Conservation (phyloP, 2,329 filamentous ascomycete genomes). For the Monilinia polystroma region DNA sequence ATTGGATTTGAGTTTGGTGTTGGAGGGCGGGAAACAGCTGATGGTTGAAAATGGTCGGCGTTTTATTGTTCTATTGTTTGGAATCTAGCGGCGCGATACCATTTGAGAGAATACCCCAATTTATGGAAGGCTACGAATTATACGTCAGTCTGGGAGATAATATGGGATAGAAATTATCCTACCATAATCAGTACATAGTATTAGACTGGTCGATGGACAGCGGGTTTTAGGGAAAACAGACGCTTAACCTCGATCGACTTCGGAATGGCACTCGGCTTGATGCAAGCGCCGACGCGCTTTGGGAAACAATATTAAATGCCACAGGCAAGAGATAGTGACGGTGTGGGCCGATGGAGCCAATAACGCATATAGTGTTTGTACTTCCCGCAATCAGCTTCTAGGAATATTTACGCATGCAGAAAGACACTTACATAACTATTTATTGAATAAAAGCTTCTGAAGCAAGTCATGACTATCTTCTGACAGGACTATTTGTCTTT, state of each 20-base stretch:
- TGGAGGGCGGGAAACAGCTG: neutral
- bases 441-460: too few relatives aligned
- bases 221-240: neutral
- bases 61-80: constrained; percentile 7
- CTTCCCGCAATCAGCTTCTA: too few relatives aligned
- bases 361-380: too few relatives aligned
- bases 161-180: neutral
- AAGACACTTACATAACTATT: too few relatives aligned
- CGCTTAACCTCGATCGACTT: neutral
- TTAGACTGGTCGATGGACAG: neutral
- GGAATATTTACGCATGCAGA: too few relatives aligned
- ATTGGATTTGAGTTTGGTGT: constrained; percentile 4
- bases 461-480: too few relatives aligned
- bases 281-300: too few relatives aligned
- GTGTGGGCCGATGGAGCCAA: too few relatives aligned
- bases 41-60: neutral
- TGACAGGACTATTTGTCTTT: too few relatives aligned
- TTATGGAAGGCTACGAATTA: neutral
- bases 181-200: neutral
- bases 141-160: neutral
- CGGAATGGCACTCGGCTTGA: neutral
- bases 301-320: too few relatives aligned
- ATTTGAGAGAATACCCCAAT: neutral
- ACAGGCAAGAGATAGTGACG: too few relatives aligned
- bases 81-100: constrained; percentile 5